Evolutionary conservation across 495 filamentous ascomycete genomes (phyloP).

Genomic region (Talaromyces borbonicus): DNA sequence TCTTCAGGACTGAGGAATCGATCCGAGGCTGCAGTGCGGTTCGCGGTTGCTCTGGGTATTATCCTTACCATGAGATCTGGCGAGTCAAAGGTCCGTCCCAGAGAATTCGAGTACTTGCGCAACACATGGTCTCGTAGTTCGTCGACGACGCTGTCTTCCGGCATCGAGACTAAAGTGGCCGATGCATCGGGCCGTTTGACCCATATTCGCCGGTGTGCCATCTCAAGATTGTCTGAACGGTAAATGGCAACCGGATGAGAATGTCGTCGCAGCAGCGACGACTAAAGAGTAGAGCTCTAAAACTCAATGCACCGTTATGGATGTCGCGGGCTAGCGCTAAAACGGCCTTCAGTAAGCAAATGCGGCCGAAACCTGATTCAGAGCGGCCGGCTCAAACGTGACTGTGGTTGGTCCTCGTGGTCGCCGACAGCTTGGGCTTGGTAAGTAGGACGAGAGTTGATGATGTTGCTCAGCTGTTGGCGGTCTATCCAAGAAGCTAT

Average conservation of each 20-base stretch:
- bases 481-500: constrained; percentile 3
- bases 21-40: constrained; percentile 43
- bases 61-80: constrained; percentile 75
- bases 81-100: constrained; percentile 79
- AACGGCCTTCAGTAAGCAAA: constrained; percentile 14
- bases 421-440: constrained; percentile 14
- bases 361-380: background rate
- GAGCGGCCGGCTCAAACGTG: background rate
- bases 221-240: constrained; percentile 18
- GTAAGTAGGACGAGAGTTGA: constrained; percentile 7
- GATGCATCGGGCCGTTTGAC: constrained; percentile 78
- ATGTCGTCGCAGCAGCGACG: constrained; percentile 16
- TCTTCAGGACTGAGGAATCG: constrained; percentile 79
- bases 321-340: background rate
- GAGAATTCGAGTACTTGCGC: constrained; percentile 84
- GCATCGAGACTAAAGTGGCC: constrained; percentile 75
- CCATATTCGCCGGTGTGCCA: constrained; percentile 74
- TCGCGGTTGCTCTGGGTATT: constrained; percentile 35
- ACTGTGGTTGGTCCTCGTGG: constrained; percentile 11
- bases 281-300: constrained; percentile 23
- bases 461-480: constrained; percentile 1
- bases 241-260: constrained; percentile 12
- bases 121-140: constrained; percentile 90
- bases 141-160: constrained; percentile 86
- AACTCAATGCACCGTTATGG: background rate